Base-by-base conservation (phyloP, 352 stramenopile species). In the Thalassiosira delicatula region DNA sequence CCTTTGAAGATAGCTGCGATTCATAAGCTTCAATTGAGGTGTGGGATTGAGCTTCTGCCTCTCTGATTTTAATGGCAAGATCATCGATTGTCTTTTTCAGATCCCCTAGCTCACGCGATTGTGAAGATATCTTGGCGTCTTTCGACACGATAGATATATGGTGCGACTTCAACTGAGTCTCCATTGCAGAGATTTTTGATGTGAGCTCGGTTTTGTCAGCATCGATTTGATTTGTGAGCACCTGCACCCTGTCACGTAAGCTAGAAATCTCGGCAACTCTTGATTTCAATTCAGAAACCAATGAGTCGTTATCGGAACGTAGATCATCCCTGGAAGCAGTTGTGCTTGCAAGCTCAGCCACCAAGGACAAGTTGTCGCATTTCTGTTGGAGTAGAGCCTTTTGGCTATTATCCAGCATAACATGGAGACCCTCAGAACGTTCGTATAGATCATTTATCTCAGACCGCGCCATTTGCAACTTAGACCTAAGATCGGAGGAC, bases 11-110 rank as follows among this genome's bases (percentile, higher is more conserved):
- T 37, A 63, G 12, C 27, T 21, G 12, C 23, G n/a, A 35, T 76
- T 76, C 14, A 40, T 67, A 9, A 12, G 19, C 30, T 19, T 76
- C 37, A 67, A 32, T 46, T 68, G 57, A 35, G 53, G 27, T 56
- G 9, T 76, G 54, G 42, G 3, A 67, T 63, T 76, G 67, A 42
- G 67, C 46, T 67, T 76, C 54, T 51, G 37, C 37, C 53, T 68
- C 5, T 33, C 54, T 62, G 21, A 71, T 57, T 54, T 63, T 25
- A 27, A 23, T 46, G 9, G 17, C 42, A 21, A 82, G 74, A 71
- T 82, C 74, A 66, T 67, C 56, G 51, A 76, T 67, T 1, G 33
- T 82, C 11, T 17, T 60, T 59, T 72, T 70, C 29, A 56, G 29
- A 14, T 74, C 74, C 17, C 37, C 37, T 25, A 74, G 33, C 30